phyloP scores from a whole-genome alignment of 345 rosid genomes.

The Eucalyptus pauciflora region DNA sequence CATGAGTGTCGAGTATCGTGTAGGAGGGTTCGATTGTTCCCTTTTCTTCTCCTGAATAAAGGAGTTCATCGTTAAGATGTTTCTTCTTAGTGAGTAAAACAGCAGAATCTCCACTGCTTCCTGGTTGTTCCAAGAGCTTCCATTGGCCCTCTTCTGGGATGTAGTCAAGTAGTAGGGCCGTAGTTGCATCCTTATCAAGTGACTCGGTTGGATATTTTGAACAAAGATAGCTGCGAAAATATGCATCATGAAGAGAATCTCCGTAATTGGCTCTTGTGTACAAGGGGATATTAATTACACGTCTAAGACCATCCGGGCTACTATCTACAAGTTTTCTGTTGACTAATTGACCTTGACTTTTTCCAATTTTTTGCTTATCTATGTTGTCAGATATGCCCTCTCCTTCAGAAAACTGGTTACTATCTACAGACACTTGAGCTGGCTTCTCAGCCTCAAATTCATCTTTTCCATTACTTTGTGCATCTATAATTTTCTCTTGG shows the following conservation, averaged over 20 bases:
- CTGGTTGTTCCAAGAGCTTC: conserved; percentile 73
- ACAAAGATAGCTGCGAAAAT: conserved; percentile 21
- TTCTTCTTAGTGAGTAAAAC: conserved; percentile 15
- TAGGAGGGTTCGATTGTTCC: conserved; percentile 59
- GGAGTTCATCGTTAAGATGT: conserved; percentile 8
- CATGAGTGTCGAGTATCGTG: conserved; percentile 43
- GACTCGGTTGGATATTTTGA: conserved; percentile 35
- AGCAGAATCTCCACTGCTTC: conserved; percentile 14
- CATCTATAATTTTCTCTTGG: conserved; percentile 7
- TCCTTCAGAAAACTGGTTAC: background rate
- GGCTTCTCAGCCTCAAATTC: conserved; percentile 13
- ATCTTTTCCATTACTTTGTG: conserved; percentile 7
- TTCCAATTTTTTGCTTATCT: background rate
- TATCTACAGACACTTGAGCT: background rate
- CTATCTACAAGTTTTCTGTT: conserved; percentile 19
- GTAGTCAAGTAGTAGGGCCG: conserved; percentile 76
- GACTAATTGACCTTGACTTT: conserved; percentile 11
- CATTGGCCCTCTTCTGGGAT: conserved; percentile 88
- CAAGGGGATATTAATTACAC: conserved; percentile 21
- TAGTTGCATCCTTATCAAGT: conserved; percentile 58
- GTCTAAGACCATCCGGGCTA: background rate
- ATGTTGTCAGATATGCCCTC: background rate
- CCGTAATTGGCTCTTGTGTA: conserved; percentile 10
- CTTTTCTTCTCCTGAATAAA: conserved; percentile 7
- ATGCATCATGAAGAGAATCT: conserved; percentile 23